Evolutionary conservation across 805 yeast species (phyloP).

Genomic region (Yarrowia alimentaria): DNA sequence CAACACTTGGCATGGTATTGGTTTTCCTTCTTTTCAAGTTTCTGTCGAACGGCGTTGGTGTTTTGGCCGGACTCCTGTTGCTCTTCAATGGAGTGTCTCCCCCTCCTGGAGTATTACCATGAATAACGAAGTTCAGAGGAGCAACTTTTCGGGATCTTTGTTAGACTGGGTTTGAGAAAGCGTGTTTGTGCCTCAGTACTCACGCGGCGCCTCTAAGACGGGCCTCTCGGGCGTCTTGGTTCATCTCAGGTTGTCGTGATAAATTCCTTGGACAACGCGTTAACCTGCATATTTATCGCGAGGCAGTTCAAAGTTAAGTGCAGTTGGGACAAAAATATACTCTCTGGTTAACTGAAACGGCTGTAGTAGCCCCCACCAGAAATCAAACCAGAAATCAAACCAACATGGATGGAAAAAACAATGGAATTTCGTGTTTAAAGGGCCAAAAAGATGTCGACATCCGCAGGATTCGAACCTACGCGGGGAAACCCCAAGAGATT

Average conservation of each 20-base stretch:
- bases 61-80: conserved; percentile 1
- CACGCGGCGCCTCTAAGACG: conserved; percentile 21
- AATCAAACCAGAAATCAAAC: too few relatives aligned
- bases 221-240: conserved; percentile 17
- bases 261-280: too few relatives aligned
- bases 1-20: background rate
- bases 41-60: conserved; percentile 10
- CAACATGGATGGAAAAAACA: background rate
- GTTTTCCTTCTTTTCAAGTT: background rate
- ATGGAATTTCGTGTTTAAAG: background rate
- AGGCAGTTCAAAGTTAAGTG: too few relatives aligned
- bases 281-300: too few relatives aligned
- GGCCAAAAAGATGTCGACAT: conserved; percentile 10
- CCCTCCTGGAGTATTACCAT: conserved; percentile 15
- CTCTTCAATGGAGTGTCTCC: background rate
- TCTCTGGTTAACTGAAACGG: too few relatives aligned
- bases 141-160: conserved; percentile 22
- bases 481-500: conserved; percentile 8
- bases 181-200: background rate
- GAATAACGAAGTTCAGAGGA: conserved; percentile 12
- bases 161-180: too few relatives aligned
- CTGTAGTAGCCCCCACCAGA: too few relatives aligned
- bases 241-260: background rate
- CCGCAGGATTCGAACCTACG: conserved; percentile 24
- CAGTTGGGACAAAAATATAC: too few relatives aligned